These are phyloP conservation scores for Eutypella sp. DNA, from an alignment of 2,329 filamentous ascomycete genomes.

Conservation along the genomic window DNA sequence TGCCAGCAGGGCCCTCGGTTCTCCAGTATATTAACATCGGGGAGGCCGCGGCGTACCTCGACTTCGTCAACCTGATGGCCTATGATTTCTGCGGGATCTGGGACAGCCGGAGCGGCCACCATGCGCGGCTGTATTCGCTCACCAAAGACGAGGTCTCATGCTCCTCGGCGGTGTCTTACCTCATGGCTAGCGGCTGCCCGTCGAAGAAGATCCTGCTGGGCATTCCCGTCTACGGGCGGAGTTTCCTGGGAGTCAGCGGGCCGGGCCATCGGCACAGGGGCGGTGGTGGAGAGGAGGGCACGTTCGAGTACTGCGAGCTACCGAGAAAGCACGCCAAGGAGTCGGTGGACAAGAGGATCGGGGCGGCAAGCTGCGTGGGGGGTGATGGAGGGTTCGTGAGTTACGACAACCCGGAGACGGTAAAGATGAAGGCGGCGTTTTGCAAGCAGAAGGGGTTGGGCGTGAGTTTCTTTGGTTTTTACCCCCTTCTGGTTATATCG, in stretches of 20 bases:
- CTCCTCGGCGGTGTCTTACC: slow-evolving; percentile 61
- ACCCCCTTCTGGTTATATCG: no score
- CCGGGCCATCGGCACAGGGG: slow-evolving; percentile 58
- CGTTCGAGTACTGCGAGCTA: slow-evolving; percentile 69
- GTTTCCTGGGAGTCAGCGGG: slow-evolving; percentile 61
- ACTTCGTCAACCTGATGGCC: slow-evolving; percentile 73
- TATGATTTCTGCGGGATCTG: slow-evolving; percentile 76
- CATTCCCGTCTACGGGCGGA: slow-evolving; percentile 70
- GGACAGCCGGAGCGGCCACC: slow-evolving; percentile 64
- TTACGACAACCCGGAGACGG: slow-evolving; percentile 75
- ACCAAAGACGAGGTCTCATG: slow-evolving; percentile 58
- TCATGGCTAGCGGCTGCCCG: slow-evolving; percentile 62
- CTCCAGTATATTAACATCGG: slow-evolving; percentile 65
- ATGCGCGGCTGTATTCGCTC: slow-evolving; percentile 67
- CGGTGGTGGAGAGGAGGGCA: slow-evolving; percentile 58
- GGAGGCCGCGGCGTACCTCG: slow-evolving; percentile 59
- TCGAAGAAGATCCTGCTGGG: slow-evolving; percentile 69
- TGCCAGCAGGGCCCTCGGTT: slow-evolving; percentile 63
- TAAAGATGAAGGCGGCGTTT: slow-evolving; percentile 69
- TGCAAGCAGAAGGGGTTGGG: slow-evolving; percentile 67
- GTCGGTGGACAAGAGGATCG: slow-evolving; percentile 59
- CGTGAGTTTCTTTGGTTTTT: no score
- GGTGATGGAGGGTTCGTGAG: slow-evolving; percentile 73
- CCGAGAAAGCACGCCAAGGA: slow-evolving; percentile 60
- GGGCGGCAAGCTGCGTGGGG: slow-evolving; percentile 68